These are phyloP conservation scores for Flaveria linearis DNA, from an alignment of 129 eudicot genomes.

Conservation along the genomic window DNA sequence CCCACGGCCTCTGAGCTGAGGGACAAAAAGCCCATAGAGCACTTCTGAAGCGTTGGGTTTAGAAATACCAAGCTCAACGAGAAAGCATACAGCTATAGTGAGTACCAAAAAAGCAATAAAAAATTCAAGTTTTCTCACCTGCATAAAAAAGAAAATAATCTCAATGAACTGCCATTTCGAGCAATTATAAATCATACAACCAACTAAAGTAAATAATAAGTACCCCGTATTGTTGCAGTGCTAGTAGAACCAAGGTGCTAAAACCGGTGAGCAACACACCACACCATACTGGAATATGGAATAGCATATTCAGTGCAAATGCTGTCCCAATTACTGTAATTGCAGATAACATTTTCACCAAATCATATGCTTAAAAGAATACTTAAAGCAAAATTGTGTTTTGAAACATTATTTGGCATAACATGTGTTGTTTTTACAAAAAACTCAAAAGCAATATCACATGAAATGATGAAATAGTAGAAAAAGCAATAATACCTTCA, in stretches of 20 bases:
- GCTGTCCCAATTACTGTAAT: slow-evolving; percentile 91
- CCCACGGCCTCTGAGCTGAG: slow-evolving; percentile 86
- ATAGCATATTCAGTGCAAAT: slow-evolving; percentile 95
- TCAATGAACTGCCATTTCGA: slow-evolving; percentile 2
- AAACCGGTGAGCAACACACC: slow-evolving; percentile 95
- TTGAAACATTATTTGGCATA: slow-evolving; percentile 18
- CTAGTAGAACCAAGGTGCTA: slow-evolving; percentile 82
- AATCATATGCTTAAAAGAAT: slow-evolving; percentile 1
- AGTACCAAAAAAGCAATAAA: slow-evolving; percentile 77
- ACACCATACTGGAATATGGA: slow-evolving; percentile 82
- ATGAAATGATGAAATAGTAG: slow-evolving; percentile 3
- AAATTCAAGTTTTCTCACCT: slow-evolving; percentile 98
- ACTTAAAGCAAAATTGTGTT: slow-evolving; percentile 17
- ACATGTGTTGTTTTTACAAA: neutral
- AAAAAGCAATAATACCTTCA: slow-evolving; percentile 58
- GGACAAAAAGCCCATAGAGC: slow-evolving; percentile 82
- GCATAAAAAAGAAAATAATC: slow-evolving; percentile 20
- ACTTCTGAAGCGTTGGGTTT: slow-evolving; percentile 86
- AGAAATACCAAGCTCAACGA: slow-evolving; percentile 85
- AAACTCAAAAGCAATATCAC: slow-evolving; percentile 19
- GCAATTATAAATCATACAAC: neutral
- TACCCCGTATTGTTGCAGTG: slow-evolving; percentile 98
- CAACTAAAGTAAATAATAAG: slow-evolving; percentile 1
- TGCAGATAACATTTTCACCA: slow-evolving; percentile 1
- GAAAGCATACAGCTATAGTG: slow-evolving; percentile 89